phyloP scores from a whole-genome alignment of 140 eudicot genomes.

The Artemisia princeps region DNA sequence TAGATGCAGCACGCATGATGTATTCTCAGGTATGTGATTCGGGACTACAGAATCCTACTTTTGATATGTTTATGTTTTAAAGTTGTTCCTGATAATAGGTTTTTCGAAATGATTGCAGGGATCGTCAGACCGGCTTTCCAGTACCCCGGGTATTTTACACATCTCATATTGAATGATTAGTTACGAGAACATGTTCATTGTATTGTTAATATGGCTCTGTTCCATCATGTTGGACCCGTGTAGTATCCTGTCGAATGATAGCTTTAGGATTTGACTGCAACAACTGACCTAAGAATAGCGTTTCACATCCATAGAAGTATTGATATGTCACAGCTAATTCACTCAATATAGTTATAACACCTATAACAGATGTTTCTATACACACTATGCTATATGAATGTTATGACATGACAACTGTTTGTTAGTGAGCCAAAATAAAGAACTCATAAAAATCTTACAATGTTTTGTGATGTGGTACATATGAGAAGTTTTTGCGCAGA shows the following conservation, averaged over 20 bases:
- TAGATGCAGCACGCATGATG: slow-evolving; percentile 72
- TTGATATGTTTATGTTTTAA: slow-evolving; percentile 3
- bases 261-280: not conserved
- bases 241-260: not conserved
- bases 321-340: no score
- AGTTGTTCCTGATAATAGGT: not conserved
- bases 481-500: not conserved
- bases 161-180: not conserved
- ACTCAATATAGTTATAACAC: no score
- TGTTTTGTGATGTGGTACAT: not conserved
- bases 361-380: not conserved
- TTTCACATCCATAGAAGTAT: no score
- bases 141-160: not conserved
- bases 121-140: slow-evolving; percentile 34
- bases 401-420: no score
- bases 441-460: not conserved
- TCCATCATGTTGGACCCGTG: not conserved
- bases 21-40: slow-evolving; percentile 57
- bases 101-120: slow-evolving; percentile 46
- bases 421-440: not conserved
- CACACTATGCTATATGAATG: not conserved
- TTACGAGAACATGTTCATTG: not conserved
- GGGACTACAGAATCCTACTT: not conserved
- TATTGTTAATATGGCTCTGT: not conserved
- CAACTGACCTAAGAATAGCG: not conserved